phyloP scores from a whole-genome alignment of 75 land plant species.

The Selaginella tamariscina region DNA sequence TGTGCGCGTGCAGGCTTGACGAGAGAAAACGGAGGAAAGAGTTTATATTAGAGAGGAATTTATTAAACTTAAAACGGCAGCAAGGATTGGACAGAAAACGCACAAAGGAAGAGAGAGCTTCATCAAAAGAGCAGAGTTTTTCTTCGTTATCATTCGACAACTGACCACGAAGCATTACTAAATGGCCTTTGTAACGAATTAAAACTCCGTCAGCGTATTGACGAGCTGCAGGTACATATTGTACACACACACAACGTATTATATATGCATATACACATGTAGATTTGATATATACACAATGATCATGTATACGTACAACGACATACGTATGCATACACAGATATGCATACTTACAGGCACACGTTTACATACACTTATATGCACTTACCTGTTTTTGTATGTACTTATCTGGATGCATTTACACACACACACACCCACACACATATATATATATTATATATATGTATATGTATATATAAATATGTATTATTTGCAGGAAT shows the following conservation, averaged over 20 bases:
- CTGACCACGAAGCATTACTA: conserved; percentile 68
- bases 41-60: conserved; percentile 78
- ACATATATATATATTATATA: neutral
- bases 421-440: too few relatives aligned
- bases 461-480: neutral
- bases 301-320: too few relatives aligned
- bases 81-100: conserved; percentile 46
- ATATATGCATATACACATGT: neutral
- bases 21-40: conserved; percentile 94
- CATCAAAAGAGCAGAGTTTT: conserved; percentile 52
- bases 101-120: conserved; percentile 58
- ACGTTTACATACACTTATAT: too few relatives aligned
- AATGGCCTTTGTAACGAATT: conserved; percentile 42
- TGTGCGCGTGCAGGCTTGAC: conserved; percentile 44
- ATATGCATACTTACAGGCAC: too few relatives aligned
- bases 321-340: too few relatives aligned
- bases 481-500: conserved; percentile 45
- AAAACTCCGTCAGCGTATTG: conserved; percentile 54
- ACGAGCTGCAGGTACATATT: conserved; percentile 55
- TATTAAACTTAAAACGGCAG: conserved; percentile 50
- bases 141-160: conserved; percentile 81
- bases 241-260: too few relatives aligned
- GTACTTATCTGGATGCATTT: too few relatives aligned
- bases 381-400: too few relatives aligned
- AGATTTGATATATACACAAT: too few relatives aligned